Base-by-base conservation (phyloP, 2,329 filamentous ascomycete species). In the Neopestalotiopsis rosae region DNA sequence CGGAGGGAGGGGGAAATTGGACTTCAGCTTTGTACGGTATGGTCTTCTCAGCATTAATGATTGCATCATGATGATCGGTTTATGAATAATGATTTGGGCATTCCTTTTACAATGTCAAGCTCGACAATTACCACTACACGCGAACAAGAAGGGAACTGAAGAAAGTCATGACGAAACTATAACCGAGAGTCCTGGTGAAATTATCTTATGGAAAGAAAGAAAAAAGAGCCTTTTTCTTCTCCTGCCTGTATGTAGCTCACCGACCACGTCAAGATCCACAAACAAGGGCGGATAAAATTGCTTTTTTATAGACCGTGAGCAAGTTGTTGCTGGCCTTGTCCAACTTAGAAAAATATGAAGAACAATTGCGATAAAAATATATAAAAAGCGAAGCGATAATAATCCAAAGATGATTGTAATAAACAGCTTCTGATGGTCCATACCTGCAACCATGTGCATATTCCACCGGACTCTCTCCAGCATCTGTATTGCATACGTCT, bases 21-120 rank as follows among this genome's bases (percentile, higher is more conserved):
- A 20, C 28, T 62, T 62, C 59, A 40, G 59, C 45, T 59, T 30
- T 59, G 59, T 62, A 40, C 17, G 32, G 30, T 62, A 62, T 34
- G 59, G 59, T 62, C 28, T 62, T 40, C 34, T 38, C 59, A 34
- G 59, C 59, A 62, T 62, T 62, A 62, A 62, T 62, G 59, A 62
- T 20, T 62, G 59, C 59, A 62, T 62, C 59, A 62, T 62, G 59
- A 62, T 42, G 59, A 62, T 62, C 40, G 59, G 32, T 38, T 62
- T 62, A 62, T 62, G 59, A 62, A 62, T 62, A 62, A 62, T 62
- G 59, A 62, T 34, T 34, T 20, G 59, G 14, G 59, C 14, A 62
- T 40, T 34, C 30, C 20, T 59, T 34, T 14, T 13, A 28, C 20
- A 4, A 59, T 14, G 34, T 38, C 34, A n/a, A 52, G 17, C 10